phyloP scores from a whole-genome alignment of 2,329 filamentous ascomycete species.

The Fusarium sp. region DNA sequence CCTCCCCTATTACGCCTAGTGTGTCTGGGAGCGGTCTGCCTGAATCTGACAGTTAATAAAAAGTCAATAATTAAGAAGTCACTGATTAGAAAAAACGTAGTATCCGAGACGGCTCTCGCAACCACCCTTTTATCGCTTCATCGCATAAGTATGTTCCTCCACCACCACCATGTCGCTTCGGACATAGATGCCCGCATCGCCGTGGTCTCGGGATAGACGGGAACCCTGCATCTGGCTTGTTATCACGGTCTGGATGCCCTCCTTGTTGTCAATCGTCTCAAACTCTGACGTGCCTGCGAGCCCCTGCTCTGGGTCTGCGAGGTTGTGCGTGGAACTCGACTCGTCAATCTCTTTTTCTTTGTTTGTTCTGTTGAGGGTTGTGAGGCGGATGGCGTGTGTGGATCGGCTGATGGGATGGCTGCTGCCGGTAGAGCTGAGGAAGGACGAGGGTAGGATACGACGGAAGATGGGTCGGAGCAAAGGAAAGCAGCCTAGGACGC shows the following conservation, averaged over 20 bases:
- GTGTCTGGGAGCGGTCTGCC: neutral
- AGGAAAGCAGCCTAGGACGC: constrained; percentile 33
- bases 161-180: constrained; percentile 35
- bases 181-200: constrained; percentile 27
- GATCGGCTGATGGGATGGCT: constrained; percentile 39
- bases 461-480: constrained; percentile 40
- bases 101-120: neutral
- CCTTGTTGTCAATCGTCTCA: constrained; percentile 14
- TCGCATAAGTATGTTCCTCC: constrained; percentile 21
- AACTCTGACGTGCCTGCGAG: constrained; percentile 17
- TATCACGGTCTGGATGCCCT: constrained; percentile 25
- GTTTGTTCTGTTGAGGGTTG: constrained; percentile 33
- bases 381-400: constrained; percentile 27
- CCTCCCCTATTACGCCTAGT: neutral
- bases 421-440: constrained; percentile 38
- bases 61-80: neutral
- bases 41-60: neutral
- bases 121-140: constrained; percentile 17
- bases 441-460: constrained; percentile 34
- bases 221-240: constrained; percentile 15
- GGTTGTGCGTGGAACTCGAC: constrained; percentile 38
- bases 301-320: constrained; percentile 33
- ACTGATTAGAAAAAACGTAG: neutral
- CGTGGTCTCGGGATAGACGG: constrained; percentile 14
- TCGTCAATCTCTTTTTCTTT: constrained; percentile 39